phyloP scores from a whole-genome alignment of 768 basidiomycete genomes.

The Lactifluus hygrophoroides region DNA sequence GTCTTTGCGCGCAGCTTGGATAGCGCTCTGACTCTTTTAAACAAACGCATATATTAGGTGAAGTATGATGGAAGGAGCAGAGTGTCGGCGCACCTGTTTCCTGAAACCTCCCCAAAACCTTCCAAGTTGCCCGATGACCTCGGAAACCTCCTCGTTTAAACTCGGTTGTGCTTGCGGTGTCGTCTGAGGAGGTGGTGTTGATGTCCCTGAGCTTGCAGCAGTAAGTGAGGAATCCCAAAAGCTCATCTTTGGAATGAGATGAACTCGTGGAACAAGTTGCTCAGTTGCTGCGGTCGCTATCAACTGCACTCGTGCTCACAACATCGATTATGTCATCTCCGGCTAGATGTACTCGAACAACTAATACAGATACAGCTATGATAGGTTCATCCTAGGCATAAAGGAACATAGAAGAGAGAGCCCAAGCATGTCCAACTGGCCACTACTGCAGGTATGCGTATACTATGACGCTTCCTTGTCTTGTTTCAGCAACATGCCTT shows the following conservation, averaged over 20 bases:
- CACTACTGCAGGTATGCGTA: neutral
- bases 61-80: neutral
- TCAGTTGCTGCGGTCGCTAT: no score
- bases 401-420: no score
- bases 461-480: neutral
- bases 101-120: constrained; percentile 88
- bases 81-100: constrained; percentile 56
- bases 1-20: constrained; percentile 67
- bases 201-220: neutral
- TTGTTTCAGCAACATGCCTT: neutral
- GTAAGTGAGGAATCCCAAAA: constrained; percentile 14
- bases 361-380: no score
- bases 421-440: no score
- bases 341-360: no score
- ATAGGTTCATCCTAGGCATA: no score
- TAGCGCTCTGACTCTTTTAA: constrained; percentile 54
- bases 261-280: no score
- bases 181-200: constrained; percentile 20
- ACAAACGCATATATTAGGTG: neutral
- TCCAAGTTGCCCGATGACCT: constrained; percentile 81
- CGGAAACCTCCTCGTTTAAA: constrained; percentile 80
- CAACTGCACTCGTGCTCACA: no score
- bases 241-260: constrained; percentile 19
- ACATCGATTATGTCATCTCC: neutral
- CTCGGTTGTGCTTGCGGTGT: constrained; percentile 39